Evolutionary conservation across 257 asterid species (phyloP), one percentile per base, ranked within the genome.

Genomic region (Petunia secreta): DNA sequence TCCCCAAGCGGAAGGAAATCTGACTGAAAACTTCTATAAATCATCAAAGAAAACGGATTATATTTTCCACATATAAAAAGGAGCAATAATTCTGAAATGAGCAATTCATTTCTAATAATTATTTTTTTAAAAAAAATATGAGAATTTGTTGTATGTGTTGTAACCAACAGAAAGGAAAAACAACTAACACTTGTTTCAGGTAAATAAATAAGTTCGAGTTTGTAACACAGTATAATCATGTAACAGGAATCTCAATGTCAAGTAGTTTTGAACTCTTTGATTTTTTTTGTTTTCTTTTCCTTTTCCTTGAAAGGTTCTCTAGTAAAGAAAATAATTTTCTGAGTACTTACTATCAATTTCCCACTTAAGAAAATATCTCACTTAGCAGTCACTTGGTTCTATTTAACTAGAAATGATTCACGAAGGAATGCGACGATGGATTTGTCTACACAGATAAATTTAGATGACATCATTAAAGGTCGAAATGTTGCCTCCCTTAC

Each of bases 61-160:
- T 25, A 25, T 25, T 25, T 25, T 25, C 25, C 36, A 40, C 13
- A 65, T 65, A 16, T 13, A 64, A 64, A 65, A 52, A 65, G 74
- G 36, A 39, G 52, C 74, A 65, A 65, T 36, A 65, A 39, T 39
- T 39, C 74, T 65, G 73, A 65, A 65, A 13, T 38, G 50, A 65
- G 40, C 5, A 25, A 13, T 5, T 65, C 36, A 25, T 25, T 25
- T 25, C 25, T 25, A 25, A 25, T 25, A 25, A 25, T 25, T 25
- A 25, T 25, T 14, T 36, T 65, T 13, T 13, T 14, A 65, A 13
- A 38, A 65, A 2, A 66, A 66, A 66, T 11, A 66, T 66, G 53
- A 13, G 25, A 66, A 65, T 13, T 6, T 40, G 15, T 41, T 46
- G 54, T 3, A 6, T 66, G 53, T 66, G 25, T 66, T 41, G 74